Conservation (phyloP, 768 basidiomycete genomes). For the Rossbeevera mucosa region DNA sequence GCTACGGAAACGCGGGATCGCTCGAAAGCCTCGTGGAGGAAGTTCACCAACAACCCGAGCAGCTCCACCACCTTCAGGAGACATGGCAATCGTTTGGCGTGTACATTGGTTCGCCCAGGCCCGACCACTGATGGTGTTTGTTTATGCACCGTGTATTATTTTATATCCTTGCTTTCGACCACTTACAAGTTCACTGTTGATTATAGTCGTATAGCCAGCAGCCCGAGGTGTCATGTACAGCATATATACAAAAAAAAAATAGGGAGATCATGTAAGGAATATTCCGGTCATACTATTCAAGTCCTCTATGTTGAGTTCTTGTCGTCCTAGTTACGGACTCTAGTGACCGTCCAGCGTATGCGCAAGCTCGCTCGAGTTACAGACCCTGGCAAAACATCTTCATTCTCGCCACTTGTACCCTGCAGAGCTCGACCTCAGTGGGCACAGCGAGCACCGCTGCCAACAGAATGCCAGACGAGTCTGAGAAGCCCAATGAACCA, state of each 20-base stretch:
- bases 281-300: background rate
- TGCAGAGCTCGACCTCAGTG: slow-evolving; percentile 70
- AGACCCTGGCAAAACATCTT: slow-evolving; percentile 66
- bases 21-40: background rate
- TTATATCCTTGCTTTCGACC: background rate
- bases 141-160: background rate
- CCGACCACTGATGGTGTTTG: background rate
- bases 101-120: slow-evolving; percentile 36
- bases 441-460: slow-evolving; percentile 40
- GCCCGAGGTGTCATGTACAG: background rate
- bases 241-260: background rate
- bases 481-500: slow-evolving; percentile 82
- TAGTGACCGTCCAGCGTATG: background rate
- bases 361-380: slow-evolving; percentile 23
- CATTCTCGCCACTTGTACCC: slow-evolving; percentile 62
- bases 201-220: background rate
- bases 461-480: slow-evolving; percentile 64
- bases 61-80: slow-evolving; percentile 37
- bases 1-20: background rate
- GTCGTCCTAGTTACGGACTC: background rate
- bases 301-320: background rate
- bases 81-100: slow-evolving; percentile 69
- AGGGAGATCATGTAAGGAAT: background rate
- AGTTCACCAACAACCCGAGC: slow-evolving; percentile 13
- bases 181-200: background rate